Conservation (phyloP, 345 rosid genomes). For the Lepidium aucheri region DNA sequence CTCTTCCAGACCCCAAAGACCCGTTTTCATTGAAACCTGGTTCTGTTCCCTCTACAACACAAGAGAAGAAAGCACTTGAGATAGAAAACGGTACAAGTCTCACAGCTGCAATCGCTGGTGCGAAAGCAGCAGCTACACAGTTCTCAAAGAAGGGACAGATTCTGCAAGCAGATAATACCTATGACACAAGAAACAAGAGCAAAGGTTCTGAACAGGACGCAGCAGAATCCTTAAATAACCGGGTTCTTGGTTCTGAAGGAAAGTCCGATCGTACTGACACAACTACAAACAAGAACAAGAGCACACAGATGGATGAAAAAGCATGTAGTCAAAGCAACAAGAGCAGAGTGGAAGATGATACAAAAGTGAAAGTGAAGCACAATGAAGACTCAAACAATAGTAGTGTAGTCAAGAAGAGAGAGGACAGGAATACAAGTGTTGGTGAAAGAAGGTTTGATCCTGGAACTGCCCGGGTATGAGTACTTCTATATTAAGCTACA, state of each 20-base stretch:
- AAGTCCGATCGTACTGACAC: neutral
- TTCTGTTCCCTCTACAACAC: slow-evolving; percentile 29
- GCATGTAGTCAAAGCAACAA: neutral
- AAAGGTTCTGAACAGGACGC: slow-evolving; percentile 23
- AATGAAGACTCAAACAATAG: neutral
- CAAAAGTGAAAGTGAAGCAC: neutral
- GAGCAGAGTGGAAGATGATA: slow-evolving; percentile 3
- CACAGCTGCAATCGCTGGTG: slow-evolving; percentile 72
- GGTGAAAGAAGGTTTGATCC: slow-evolving; percentile 19
- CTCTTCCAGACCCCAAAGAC: slow-evolving; percentile 61
- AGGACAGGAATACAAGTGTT: slow-evolving; percentile 8
- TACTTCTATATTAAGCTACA: neutral
- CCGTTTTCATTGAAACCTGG: slow-evolving; percentile 76
- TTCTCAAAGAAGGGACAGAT: slow-evolving; percentile 49
- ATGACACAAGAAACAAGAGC: slow-evolving; percentile 11
- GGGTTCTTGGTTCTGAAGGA: slow-evolving; percentile 13
- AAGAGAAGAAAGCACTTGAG: slow-evolving; percentile 27
- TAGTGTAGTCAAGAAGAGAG: slow-evolving; percentile 8
- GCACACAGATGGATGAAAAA: neutral
- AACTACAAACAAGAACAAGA: neutral
- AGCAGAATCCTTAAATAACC: slow-evolving; percentile 7
- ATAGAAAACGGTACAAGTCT: slow-evolving; percentile 46
- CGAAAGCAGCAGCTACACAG: slow-evolving; percentile 76
- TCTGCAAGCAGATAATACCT: neutral
- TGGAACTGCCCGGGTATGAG: slow-evolving; percentile 27